Conservation (phyloP, 2,329 filamentous ascomycete species). For the Aspergillus caelatus region DNA sequence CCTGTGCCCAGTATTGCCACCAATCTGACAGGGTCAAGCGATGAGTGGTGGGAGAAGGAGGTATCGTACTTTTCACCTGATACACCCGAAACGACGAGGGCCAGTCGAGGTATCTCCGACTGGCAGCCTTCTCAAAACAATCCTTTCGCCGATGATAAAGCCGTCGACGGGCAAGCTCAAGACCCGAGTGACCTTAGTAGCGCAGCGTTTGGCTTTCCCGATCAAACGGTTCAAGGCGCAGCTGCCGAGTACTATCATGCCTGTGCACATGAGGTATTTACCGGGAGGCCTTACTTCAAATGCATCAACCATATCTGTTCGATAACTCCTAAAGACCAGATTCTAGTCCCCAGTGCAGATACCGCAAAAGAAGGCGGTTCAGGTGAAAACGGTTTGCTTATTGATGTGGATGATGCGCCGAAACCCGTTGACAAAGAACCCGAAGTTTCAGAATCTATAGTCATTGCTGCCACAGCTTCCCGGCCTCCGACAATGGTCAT, state of each 20-base stretch:
- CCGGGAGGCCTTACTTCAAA: conserved; percentile 45
- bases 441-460: conserved; percentile 1
- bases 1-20: conserved; percentile 29
- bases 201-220: conserved; percentile 31
- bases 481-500: not conserved
- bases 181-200: not conserved
- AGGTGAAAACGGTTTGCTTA: conserved; percentile 15
- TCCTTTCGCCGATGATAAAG: conserved; percentile 20
- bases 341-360: conserved; percentile 16
- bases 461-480: not conserved
- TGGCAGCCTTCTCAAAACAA: conserved; percentile 24
- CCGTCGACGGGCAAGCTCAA: conserved; percentile 8
- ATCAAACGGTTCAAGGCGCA: conserved; percentile 32
- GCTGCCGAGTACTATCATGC: conserved; percentile 50
- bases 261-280: conserved; percentile 48
- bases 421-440: conserved; percentile 1
- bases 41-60: conserved; percentile 35
- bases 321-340: conserved; percentile 31
- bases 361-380: not conserved
- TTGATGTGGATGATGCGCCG: conserved; percentile 24
- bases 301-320: conserved; percentile 48
- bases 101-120: conserved; percentile 15
- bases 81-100: conserved; percentile 28
- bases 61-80: conserved; percentile 34
- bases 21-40: conserved; percentile 19